A percentile compares a stretch with the other conserved stretches of the same genome.
These are phyloP conservation scores for Coprinopsis cinerea DNA, from an alignment of 768 basidiomycete genomes.

Conservation along the genomic window DNA sequence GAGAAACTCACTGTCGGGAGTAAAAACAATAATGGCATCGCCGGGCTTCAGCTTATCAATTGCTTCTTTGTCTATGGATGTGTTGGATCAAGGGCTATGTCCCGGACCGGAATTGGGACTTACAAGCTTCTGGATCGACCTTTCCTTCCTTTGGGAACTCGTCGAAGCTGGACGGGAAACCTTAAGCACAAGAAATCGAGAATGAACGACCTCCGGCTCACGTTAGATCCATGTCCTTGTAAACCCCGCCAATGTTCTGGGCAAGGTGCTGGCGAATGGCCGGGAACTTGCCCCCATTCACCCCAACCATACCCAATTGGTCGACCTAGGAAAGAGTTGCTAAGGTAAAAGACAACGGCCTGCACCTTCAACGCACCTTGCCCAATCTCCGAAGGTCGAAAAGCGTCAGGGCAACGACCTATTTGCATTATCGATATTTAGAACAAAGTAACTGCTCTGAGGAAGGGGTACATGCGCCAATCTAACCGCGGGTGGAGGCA, in stretches of 20 bases:
- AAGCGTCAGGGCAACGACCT: conserved; percentile 87
- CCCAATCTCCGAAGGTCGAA: conserved; percentile 84
- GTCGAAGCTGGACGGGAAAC: conserved; percentile 50
- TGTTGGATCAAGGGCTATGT: neutral
- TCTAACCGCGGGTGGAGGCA: conserved; percentile 31
- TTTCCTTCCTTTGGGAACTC: conserved; percentile 68
- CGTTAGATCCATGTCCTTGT: conserved; percentile 84
- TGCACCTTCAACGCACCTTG: conserved; percentile 41
- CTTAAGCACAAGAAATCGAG: neutral
- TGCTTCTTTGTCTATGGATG: conserved; percentile 64
- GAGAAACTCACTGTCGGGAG: conserved; percentile 71
- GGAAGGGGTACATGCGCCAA: conserved; percentile 48
- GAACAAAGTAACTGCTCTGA: neutral
- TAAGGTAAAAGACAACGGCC: neutral
- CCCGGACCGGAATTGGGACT: conserved; percentile 22
- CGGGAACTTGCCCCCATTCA: conserved; percentile 84
- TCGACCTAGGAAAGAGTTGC: conserved; percentile 43
- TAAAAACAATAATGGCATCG: conserved; percentile 90
- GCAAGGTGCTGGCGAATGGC: conserved; percentile 75
- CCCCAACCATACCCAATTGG: conserved; percentile 82
- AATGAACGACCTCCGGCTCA: conserved; percentile 30
- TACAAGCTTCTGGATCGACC: conserved; percentile 78
- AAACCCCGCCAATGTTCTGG: conserved; percentile 76
- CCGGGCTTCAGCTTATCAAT: conserved; percentile 75
- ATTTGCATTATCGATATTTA: conserved; percentile 4